Evolutionary conservation across 2,329 filamentous ascomycete species (phyloP).

Genomic region (Graphilbum sp.): DNA sequence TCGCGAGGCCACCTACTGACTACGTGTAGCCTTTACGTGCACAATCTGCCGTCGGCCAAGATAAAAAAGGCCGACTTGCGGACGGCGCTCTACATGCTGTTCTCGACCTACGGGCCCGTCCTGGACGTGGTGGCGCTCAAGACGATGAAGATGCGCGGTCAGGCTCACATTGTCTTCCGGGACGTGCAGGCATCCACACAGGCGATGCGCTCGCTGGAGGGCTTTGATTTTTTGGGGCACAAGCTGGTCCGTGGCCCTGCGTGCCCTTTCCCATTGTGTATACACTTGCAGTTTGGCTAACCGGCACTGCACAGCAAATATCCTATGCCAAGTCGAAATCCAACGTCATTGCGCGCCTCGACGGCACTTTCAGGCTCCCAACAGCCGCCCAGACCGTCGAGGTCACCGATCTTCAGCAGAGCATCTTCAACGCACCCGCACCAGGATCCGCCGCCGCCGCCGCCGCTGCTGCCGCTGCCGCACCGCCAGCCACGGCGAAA

Average conservation of each 20-base stretch:
- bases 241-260: constrained; percentile 51
- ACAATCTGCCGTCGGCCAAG: constrained; percentile 72
- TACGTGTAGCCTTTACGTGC: constrained; percentile 85
- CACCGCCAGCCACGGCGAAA: too few relatives aligned
- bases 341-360: constrained; percentile 74
- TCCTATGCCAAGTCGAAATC: constrained; percentile 83
- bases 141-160: constrained; percentile 83
- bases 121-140: constrained; percentile 84
- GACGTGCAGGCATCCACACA: constrained; percentile 86
- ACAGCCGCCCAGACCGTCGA: constrained; percentile 36
- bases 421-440: constrained; percentile 57
- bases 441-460: constrained; percentile 30
- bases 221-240: constrained; percentile 69
- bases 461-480: constrained; percentile 23
- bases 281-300: too few relatives aligned
- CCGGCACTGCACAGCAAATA: constrained; percentile 68
- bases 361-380: constrained; percentile 71
- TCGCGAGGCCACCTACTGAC: too few relatives aligned
- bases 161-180: constrained; percentile 83
- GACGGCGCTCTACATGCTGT: constrained; percentile 78
- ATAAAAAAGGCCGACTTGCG: constrained; percentile 79
- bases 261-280: background rate
- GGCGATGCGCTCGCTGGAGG: constrained; percentile 78
- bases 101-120: constrained; percentile 83
- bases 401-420: constrained; percentile 61